A percentile compares a stretch with the other conserved stretches of the same genome.
phyloP scores from a whole-genome alignment of 768 basidiomycete species.

The Mycena vulgaris region DNA sequence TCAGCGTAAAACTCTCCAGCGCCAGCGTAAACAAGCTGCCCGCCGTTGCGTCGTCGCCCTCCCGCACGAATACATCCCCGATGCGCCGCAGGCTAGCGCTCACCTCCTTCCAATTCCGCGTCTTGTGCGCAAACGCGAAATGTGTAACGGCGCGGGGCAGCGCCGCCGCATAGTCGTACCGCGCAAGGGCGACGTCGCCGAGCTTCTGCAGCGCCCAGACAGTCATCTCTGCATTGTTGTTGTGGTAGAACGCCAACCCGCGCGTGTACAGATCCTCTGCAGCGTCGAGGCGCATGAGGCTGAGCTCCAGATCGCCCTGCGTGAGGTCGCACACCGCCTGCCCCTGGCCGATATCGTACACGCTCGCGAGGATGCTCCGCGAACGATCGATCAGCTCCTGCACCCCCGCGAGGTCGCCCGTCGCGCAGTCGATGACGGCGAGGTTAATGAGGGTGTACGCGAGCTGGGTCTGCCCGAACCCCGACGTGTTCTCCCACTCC shows the following conservation, averaged over 20 bases:
- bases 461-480: not conserved
- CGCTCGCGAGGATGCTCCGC: not conserved
- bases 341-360: not conserved
- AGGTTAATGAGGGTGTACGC: not conserved
- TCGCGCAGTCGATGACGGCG: slow-evolving; percentile 4
- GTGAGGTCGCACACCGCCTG: slow-evolving; percentile 4
- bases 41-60: slow-evolving; percentile 1
- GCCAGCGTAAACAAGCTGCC: not conserved
- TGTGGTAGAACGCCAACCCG: not conserved
- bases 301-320: slow-evolving; percentile 3
- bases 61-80: not conserved
- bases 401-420: not conserved
- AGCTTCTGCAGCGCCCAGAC: slow-evolving; percentile 3
- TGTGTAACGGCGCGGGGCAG: not conserved
- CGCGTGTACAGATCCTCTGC: not conserved
- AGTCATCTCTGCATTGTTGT: not conserved
- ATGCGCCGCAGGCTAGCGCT: not conserved
- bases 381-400: slow-evolving; percentile 2
- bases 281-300: not conserved
- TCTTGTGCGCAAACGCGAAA: not conserved
- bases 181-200: not conserved
- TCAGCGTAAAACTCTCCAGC: not conserved
- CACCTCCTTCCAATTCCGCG: slow-evolving; percentile 3
- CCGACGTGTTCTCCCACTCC: not conserved
- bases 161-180: not conserved